phyloP scores from a whole-genome alignment of 2,329 filamentous ascomycete genomes.

The Geosmithia putterillii region DNA sequence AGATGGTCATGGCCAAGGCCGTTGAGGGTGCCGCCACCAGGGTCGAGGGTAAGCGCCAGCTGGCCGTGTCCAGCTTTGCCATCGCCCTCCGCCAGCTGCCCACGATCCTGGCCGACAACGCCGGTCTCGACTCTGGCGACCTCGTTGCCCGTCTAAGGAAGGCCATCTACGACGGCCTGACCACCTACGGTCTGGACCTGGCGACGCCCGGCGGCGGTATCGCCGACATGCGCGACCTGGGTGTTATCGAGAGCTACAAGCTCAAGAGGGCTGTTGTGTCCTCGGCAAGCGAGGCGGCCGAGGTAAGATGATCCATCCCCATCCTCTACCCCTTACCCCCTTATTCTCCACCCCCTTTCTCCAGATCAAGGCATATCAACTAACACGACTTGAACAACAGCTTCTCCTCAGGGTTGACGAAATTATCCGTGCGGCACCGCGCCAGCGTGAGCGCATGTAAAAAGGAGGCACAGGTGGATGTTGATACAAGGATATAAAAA shows the following conservation, averaged over 20 bases:
- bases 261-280: constrained; percentile 96
- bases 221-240: constrained; percentile 87
- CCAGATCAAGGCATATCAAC: background rate
- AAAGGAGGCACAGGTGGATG: constrained; percentile 7
- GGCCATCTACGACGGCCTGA: constrained; percentile 89
- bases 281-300: constrained; percentile 89
- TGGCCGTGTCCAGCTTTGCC: constrained; percentile 85
- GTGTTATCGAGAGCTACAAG: constrained; percentile 97
- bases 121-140: constrained; percentile 89
- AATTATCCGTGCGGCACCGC: constrained; percentile 88
- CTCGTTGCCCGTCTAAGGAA: constrained; percentile 84
- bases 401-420: constrained; percentile 90
- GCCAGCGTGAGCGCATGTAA: constrained; percentile 33
- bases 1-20: constrained; percentile 99
- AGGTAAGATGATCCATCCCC: constrained; percentile 48
- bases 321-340: background rate
- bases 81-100: constrained; percentile 83
- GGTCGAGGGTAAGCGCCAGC: constrained; percentile 90
- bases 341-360: background rate
- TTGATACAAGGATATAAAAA: background rate
- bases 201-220: constrained; percentile 84
- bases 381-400: constrained; percentile 25
- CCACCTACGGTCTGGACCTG: constrained; percentile 81
- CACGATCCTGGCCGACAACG: constrained; percentile 95
- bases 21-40: constrained; percentile 89